These are phyloP conservation scores for Jamesozyma lodderae DNA, from an alignment of 805 yeast genomes.

Conservation along the genomic window DNA sequence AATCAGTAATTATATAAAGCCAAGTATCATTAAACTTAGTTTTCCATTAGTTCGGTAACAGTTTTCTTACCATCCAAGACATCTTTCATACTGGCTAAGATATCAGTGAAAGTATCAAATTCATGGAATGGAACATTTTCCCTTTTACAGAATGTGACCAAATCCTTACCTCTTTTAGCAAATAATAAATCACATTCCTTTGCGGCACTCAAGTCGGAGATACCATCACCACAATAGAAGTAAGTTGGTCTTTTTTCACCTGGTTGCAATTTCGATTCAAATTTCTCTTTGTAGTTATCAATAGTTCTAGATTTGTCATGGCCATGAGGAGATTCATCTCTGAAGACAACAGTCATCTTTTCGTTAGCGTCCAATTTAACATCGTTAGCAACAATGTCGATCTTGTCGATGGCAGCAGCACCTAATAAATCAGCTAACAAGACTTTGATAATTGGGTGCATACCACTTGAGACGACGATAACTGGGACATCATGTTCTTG, in stretches of 20 bases:
- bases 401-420: constrained; percentile 56
- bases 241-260: constrained; percentile 47
- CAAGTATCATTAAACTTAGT: too few relatives aligned
- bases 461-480: constrained; percentile 84
- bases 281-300: constrained; percentile 32
- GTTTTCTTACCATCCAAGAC: constrained; percentile 36
- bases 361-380: constrained; percentile 48
- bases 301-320: constrained; percentile 90
- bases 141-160: constrained; percentile 72
- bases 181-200: constrained; percentile 87
- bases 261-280: constrained; percentile 22
- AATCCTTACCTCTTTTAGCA: constrained; percentile 88
- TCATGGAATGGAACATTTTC: constrained; percentile 79
- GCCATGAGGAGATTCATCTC: constrained; percentile 82
- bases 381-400: constrained; percentile 76
- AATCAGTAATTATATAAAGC: too few relatives aligned
- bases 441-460: constrained; percentile 84
- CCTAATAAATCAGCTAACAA: constrained; percentile 70
- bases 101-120: constrained; percentile 69
- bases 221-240: constrained; percentile 97
- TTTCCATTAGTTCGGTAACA: constrained; percentile 27
- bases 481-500: constrained; percentile 64
- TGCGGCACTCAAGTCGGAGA: constrained; percentile 90
- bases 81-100: constrained; percentile 48
- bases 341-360: constrained; percentile 76